Evolutionary conservation across 1,284 basidiomycete genomes (phyloP), one percentile per base, ranked within the genome.

Genomic region (Laetiporus sulphureus): DNA sequence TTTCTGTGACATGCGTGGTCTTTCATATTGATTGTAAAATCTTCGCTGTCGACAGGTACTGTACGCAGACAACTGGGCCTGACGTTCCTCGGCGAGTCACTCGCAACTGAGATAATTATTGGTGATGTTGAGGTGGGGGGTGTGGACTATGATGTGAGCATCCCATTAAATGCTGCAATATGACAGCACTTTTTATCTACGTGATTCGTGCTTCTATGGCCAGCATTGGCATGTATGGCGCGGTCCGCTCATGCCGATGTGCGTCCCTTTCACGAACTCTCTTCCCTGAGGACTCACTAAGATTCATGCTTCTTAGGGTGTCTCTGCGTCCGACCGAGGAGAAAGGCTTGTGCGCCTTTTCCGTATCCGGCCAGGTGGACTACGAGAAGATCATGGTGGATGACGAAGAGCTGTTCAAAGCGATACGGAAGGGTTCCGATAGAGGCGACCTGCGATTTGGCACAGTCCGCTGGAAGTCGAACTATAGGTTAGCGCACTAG

Each of bases 171-270:
- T 8, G 16, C 10, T 32, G 7, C 7, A 8, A 10, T 24, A 67
- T 65, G 19, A 57, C 62, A 1, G 66, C 64, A 43, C 60, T 66
- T 32, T n/a, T n/a, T n/a, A n/a, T n/a, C n/a, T n/a, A n/a, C n/a
- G 60, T 62, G 33, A 45, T 55, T 1, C 59, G 62, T 40, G 49
- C 50, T 3, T 55, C n/a, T n/a, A n/a, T 3, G n/a, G 18, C 15
- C 25, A 13, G 31, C 21, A 27, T 32, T 37, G 35, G 41, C 41
- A 42, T 38, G 18, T 19, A 4, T 42, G 41, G 41, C 7, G 20
- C 8, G 36, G 38, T 12, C 27, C 13, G 23, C 5, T 5, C 4
- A 5, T n/a, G 11, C 15, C 8, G 23, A 5, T 37, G 36, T 37
- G 21, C 12, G 36, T 37, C 7, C 25, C 8, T 7, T 8, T 8